These are phyloP conservation scores for Kuraishia molischiana DNA, from an alignment of 805 yeast genomes.

Conservation along the genomic window DNA sequence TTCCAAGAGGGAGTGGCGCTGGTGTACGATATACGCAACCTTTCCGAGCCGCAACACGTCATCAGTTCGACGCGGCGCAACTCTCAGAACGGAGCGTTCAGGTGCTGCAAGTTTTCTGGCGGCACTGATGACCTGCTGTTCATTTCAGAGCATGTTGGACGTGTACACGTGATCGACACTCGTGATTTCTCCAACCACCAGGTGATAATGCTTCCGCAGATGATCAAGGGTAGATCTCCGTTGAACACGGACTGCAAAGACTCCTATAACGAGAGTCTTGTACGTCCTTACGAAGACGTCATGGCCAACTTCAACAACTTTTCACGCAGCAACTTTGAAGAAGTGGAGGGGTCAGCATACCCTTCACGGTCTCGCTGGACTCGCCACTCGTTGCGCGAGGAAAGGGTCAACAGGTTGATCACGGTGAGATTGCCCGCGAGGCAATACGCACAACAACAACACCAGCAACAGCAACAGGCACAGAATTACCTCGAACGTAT, in stretches of 20 bases:
- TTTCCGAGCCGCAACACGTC: constrained; percentile 39
- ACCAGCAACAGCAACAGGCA: too few relatives aligned
- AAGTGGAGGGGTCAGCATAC: too few relatives aligned
- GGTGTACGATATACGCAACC: constrained; percentile 66
- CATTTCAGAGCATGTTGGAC: constrained; percentile 75
- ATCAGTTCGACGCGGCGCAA: constrained; percentile 52
- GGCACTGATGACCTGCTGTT: constrained; percentile 70
- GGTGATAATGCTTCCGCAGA: constrained; percentile 53
- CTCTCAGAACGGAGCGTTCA: constrained; percentile 29
- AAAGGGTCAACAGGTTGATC: not conserved
- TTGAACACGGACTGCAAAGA: not conserved
- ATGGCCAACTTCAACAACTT: constrained; percentile 4
- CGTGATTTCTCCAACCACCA: constrained; percentile 68
- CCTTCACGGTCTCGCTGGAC: not conserved
- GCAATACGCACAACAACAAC: too few relatives aligned
- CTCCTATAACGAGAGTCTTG: constrained; percentile 13
- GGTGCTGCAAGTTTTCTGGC: constrained; percentile 41
- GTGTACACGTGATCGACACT: constrained; percentile 78
- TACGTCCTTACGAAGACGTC: constrained; percentile 20
- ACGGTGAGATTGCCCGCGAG: not conserved
- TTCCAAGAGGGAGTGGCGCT: constrained; percentile 81
- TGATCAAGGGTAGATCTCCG: not conserved
- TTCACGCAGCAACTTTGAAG: not conserved
- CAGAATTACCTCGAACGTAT: too few relatives aligned
- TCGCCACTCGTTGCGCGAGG: not conserved